phyloP scores from a whole-genome alignment of 2,329 filamentous ascomycete genomes.

The Epichloe festucae region DNA sequence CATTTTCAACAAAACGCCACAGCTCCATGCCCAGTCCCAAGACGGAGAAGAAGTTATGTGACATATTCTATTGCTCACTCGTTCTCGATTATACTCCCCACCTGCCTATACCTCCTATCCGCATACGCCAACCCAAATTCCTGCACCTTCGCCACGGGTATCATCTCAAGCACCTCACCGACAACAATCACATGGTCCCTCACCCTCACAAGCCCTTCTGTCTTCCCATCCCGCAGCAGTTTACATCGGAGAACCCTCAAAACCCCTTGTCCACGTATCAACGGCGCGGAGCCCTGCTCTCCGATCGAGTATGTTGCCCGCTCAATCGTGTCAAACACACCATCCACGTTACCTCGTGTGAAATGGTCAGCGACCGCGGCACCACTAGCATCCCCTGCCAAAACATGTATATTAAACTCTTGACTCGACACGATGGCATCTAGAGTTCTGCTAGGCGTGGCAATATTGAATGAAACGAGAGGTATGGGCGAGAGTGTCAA shows the following conservation, averaged over 20 bases:
- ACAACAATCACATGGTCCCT: constrained; percentile 40
- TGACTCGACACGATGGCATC: constrained; percentile 32
- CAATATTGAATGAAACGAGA: constrained; percentile 44
- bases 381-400: constrained; percentile 33
- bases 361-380: constrained; percentile 39
- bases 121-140: constrained; percentile 36
- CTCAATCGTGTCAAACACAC: constrained; percentile 20
- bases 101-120: constrained; percentile 33
- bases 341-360: constrained; percentile 32
- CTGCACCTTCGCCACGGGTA: constrained; percentile 19
- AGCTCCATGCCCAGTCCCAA: no score
- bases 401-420: constrained; percentile 42
- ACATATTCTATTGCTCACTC: not conserved
- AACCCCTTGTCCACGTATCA: constrained; percentile 39
- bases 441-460: constrained; percentile 41
- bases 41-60: not conserved
- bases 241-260: constrained; percentile 33
- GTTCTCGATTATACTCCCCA: constrained; percentile 23
- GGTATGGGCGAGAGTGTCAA: constrained; percentile 38
- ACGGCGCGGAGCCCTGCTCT: constrained; percentile 21
- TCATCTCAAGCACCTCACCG: constrained; percentile 35
- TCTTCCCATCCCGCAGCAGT: constrained; percentile 26
- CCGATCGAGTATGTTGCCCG: constrained; percentile 3
- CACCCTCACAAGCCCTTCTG: constrained; percentile 30
- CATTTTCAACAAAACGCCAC: no score